Evolutionary conservation across 805 yeast species (phyloP), one percentile per base, ranked within the genome.

Genomic region (Lipomyces sp.): DNA sequence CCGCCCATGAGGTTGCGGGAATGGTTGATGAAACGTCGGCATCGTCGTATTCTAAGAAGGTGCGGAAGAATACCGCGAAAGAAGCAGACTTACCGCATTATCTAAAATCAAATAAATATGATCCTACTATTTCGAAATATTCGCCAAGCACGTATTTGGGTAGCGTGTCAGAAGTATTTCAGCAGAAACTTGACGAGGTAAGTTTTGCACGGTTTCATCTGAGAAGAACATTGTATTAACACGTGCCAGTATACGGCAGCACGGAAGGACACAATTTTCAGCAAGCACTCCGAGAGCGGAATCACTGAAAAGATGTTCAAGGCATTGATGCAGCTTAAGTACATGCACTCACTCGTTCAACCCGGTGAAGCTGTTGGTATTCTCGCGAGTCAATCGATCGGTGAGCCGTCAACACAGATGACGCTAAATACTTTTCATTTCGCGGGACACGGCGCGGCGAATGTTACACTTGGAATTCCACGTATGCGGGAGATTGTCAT

Each of bases 391-490:
- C 98, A 95, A 81, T 92, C 98, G 63, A 88, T 95, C 78, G 99
- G 99, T 80, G 99, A 95, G 80, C 99, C 99, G 60, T 92, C 98
- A 3, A 95, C 99, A 2, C 99, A 95, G 82, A 95, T 95, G 99
- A 95, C 99, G 18, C 85, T 91, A 75, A 91, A 91, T 79, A 91
- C 97, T 57, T 91, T 91, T 91, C 97, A 95, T 83, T 95, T 95
- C 76, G 99, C 99, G 74, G 99, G 99, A 78, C 99, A 96, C 82
- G 99, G 99, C 87, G 99, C 99, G 65, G 99, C 99, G 57, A 95
- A 95, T 80, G 99, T 95, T 71, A 95, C 99, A 0, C 84, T 95
- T 75, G 99, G 99, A 90, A 95, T 95, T 77, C 99, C 99, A 53
- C 97, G 99, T 86, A 88, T 95, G 91, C 90, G 99, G 86, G 99